Evolutionary conservation across 148 eudicot genomes (phyloP).

Genomic region (Gaultheria prostrata): DNA sequence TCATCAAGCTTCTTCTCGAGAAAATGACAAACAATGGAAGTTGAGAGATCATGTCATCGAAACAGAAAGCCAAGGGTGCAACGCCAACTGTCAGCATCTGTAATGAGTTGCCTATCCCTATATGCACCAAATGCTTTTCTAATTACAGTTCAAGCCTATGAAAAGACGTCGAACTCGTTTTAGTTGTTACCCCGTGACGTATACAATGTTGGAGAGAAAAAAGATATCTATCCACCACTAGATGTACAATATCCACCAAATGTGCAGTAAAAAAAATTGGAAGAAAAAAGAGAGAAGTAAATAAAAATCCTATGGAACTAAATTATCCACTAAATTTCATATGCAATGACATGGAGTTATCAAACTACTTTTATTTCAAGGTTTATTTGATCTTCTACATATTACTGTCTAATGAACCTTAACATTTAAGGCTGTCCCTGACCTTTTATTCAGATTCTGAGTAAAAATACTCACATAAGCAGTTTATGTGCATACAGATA

Average conservation of each 20-base stretch:
- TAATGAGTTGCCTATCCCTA: background rate
- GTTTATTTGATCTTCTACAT: background rate
- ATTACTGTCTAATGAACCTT: background rate
- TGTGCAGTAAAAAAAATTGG: background rate
- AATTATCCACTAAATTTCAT: background rate
- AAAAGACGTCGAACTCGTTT: background rate
- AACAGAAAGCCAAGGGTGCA: background rate
- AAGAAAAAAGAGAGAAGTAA: background rate
- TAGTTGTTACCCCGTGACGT: background rate
- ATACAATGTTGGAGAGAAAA: no score
- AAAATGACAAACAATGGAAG: background rate
- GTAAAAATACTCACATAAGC: background rate
- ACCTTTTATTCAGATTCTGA: background rate
- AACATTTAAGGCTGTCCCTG: no score
- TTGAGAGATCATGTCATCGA: background rate
- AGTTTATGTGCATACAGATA: background rate
- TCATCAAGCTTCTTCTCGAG: background rate
- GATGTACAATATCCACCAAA: background rate
- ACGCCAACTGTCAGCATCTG: background rate
- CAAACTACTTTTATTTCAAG: background rate
- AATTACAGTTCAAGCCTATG: background rate
- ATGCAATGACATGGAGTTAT: background rate
- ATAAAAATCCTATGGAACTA: background rate
- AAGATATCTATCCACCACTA: no score
- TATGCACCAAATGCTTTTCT: no score